A percentile compares a stretch with the other conserved stretches of the same genome.
Evolutionary conservation across 371 early-diverging fungal species (phyloP).

Genomic region (Mucor lusitanicus): DNA sequence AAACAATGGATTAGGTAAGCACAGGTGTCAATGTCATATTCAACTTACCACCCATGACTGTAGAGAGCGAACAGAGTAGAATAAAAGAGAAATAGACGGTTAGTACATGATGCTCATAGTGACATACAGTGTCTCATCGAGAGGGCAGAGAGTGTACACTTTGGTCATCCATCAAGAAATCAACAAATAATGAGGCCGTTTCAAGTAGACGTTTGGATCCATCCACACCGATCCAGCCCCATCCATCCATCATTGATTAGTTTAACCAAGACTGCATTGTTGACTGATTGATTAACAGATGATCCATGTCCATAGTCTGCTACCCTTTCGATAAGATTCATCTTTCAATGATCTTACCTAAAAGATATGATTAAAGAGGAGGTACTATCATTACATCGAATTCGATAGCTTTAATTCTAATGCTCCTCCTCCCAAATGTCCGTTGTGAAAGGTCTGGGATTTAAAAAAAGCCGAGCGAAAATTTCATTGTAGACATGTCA

Average conservation of each 20-base stretch:
- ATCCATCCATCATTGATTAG: conserved; percentile 4
- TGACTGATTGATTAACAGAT: not conserved
- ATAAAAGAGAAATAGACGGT: not conserved
- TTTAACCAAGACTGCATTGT: not conserved
- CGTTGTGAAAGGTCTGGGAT: not conserved
- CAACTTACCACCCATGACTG: conserved; percentile 29
- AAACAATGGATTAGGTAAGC: not conserved
- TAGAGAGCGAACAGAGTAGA: not conserved
- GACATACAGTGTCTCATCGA: not conserved
- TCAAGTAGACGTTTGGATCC: not conserved
- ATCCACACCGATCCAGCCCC: conserved; percentile 1
- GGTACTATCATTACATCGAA: conserved; percentile 1
- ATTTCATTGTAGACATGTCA: not conserved
- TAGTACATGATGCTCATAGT: not conserved
- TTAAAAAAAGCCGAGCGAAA: not conserved
- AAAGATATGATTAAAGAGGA: conserved; percentile 29
- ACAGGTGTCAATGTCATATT: not conserved
- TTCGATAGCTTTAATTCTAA: not conserved
- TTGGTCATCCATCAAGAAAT: not conserved
- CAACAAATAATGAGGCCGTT: not conserved
- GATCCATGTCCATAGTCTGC: not conserved
- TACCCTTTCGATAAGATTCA: not conserved
- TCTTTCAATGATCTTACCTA: conserved; percentile 17
- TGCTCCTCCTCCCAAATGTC: not conserved
- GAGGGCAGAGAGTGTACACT: not conserved